A percentile compares a stretch with the other conserved stretches of the same genome.
These are phyloP conservation scores for Solanum chiquidenum DNA, from an alignment of 257 asterid species.

Conservation along the genomic window DNA sequence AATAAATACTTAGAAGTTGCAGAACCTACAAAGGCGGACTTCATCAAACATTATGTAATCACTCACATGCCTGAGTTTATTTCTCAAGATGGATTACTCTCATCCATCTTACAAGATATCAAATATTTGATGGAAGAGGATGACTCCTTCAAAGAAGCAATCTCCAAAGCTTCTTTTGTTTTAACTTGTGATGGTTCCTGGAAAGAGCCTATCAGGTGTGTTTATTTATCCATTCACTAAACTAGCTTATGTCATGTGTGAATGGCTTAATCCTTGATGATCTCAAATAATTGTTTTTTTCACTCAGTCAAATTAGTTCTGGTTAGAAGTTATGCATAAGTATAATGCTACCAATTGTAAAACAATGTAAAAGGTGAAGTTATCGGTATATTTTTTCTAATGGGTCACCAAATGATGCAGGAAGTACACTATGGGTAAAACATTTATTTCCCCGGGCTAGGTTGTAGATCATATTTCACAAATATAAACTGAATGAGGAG, in stretches of 20 bases:
- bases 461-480: neutral
- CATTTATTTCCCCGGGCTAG: neutral
- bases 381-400: neutral
- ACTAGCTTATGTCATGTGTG: neutral
- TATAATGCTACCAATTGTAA: neutral
- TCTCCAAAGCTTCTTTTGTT: slow-evolving; percentile 63
- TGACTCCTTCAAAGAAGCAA: slow-evolving; percentile 43
- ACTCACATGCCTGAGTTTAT: slow-evolving; percentile 51
- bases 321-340: neutral
- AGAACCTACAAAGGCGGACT: slow-evolving; percentile 60
- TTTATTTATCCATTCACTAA: slow-evolving; percentile 2
- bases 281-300: neutral
- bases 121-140: slow-evolving; percentile 56
- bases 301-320: neutral
- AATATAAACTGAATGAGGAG: neutral
- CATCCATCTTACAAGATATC: slow-evolving; percentile 48
- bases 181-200: slow-evolving; percentile 64
- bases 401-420: neutral
- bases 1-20: slow-evolving; percentile 51
- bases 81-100: slow-evolving; percentile 44
- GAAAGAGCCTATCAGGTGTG: slow-evolving; percentile 82
- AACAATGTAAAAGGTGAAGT: neutral
- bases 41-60: slow-evolving; percentile 66
- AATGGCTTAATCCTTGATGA: neutral
- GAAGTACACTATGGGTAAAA: neutral